Base-by-base conservation (phyloP, 2,329 filamentous ascomycete genomes). In the Aspergillus ochraceus region DNA sequence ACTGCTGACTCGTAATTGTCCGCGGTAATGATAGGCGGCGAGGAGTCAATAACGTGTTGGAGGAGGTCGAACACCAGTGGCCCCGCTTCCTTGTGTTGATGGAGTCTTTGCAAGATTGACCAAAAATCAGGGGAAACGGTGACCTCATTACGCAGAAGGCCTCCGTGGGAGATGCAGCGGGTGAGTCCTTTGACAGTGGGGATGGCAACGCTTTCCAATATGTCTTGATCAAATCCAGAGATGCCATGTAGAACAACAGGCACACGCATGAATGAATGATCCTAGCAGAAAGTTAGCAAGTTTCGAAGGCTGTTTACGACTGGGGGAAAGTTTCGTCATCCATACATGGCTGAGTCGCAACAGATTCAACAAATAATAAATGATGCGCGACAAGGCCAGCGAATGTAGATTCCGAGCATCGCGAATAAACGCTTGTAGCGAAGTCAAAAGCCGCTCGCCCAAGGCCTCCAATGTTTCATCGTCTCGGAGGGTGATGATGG, bases 71-170 rank as follows among this genome's bases (percentile, higher is more conserved):
- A 98, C 0, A 96, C 92, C 17, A 88, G 83, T 0, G 88, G 83
- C 2, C 92, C 90, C 26, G 90, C 88, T 55, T 91, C 88, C 3
- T 86, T 79, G 62, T 89, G 85, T 24, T 83, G 81, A 51, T 91
- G 87, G 19, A 99, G 80, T 32, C 87, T 85, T 62, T 92, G 88
- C 55, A 99, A 81, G 14, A 97, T 90, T 5, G 90, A 89, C 95
- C 95, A 99, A 75, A 99, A 98, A 71, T 99, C 95, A 0, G 95
- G 95, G 19, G 94, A 98, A 14, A 91, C 94, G 77, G 96, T 96
- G 66, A 98, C 90, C 77, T 98, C 94, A 66, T 91, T 97, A 59
- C 91, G 88, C 29, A 99, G 80, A 12, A 90, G 87, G 26, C 88
- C 88, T 0, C 91, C 87, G 60, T 90, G 86, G 54, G 89, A 87